Percentiles rank a stretch among this genome's conserved stretches.
These are phyloP conservation scores for Rosa multiflora DNA, from an alignment of 306 rosid species.

Conservation along the genomic window DNA sequence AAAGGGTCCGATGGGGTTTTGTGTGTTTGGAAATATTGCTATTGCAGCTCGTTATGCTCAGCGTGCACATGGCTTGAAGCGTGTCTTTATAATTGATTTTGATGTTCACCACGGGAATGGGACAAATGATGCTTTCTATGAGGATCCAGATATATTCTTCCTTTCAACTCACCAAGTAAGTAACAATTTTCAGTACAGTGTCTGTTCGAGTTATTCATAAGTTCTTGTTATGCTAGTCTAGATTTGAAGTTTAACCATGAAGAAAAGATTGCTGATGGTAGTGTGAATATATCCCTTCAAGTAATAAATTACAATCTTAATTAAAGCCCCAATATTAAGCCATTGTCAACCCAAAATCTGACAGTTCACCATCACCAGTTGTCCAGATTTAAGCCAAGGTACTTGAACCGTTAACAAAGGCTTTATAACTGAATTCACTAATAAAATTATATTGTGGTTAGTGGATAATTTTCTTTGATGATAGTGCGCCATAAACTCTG, in stretches of 20 bases:
- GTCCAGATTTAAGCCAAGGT: neutral
- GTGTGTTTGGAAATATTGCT: conserved; percentile 90
- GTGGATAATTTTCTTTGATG: neutral
- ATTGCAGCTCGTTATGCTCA: conserved; percentile 94
- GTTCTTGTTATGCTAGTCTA: neutral
- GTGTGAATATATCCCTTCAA: neutral
- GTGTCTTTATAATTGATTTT: conserved; percentile 87
- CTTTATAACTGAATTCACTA: neutral
- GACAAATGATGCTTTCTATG: conserved; percentile 88
- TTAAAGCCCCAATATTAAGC: neutral
- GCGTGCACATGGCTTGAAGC: conserved; percentile 72
- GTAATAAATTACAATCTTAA: neutral
- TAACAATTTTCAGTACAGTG: conserved; percentile 17
- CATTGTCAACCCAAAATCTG: neutral
- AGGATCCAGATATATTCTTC: conserved; percentile 83
- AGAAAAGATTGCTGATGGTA: too few species aligned
- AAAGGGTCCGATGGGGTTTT: conserved; percentile 90
- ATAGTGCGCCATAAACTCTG: neutral
- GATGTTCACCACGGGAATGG: conserved; percentile 98
- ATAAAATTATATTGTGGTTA: neutral
- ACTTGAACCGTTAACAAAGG: neutral
- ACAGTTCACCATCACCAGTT: neutral
- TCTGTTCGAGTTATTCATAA: neutral
- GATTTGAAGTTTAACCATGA: neutral
- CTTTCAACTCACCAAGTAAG: conserved; percentile 96